Conservation (phyloP, 306 rosid genomes). For the Fragaria ananassa region DNA sequence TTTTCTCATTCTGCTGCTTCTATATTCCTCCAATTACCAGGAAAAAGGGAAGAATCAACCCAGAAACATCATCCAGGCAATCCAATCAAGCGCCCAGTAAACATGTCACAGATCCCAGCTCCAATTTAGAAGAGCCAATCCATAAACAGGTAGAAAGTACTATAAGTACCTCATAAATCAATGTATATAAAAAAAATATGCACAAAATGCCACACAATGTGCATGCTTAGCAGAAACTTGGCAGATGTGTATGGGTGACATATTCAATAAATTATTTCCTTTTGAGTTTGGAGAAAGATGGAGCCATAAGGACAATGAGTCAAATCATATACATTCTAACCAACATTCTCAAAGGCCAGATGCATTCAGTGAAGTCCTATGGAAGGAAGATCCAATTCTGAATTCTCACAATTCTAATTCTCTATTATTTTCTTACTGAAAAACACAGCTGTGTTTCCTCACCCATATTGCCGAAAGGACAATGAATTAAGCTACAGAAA, state of each 20-base stretch:
- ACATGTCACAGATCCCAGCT: conserved; percentile 95
- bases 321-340: not conserved
- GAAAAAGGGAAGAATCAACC: conserved; percentile 65
- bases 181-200: not conserved
- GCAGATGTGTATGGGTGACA: not conserved
- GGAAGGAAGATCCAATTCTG: not conserved
- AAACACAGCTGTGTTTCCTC: not conserved
- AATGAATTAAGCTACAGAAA: not conserved
- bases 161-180: conserved; percentile 51
- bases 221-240: not conserved
- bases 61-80: conserved; percentile 74
- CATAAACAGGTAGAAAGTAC: conserved; percentile 66
- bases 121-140: conserved; percentile 93
- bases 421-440: not conserved
- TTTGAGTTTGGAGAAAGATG: conserved; percentile 4
- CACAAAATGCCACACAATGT: not conserved
- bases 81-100: conserved; percentile 56
- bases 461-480: not conserved
- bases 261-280: not conserved
- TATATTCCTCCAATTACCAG: conserved; percentile 87
- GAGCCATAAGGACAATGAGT: not conserved
- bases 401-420: not conserved
- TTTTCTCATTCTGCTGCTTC: conserved; percentile 76
- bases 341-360: not conserved
- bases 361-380: not conserved